Evolutionary conservation across 331 rosid species (phyloP), one percentile per base, ranked within the genome.

Genomic region (Quercus lobata): DNA sequence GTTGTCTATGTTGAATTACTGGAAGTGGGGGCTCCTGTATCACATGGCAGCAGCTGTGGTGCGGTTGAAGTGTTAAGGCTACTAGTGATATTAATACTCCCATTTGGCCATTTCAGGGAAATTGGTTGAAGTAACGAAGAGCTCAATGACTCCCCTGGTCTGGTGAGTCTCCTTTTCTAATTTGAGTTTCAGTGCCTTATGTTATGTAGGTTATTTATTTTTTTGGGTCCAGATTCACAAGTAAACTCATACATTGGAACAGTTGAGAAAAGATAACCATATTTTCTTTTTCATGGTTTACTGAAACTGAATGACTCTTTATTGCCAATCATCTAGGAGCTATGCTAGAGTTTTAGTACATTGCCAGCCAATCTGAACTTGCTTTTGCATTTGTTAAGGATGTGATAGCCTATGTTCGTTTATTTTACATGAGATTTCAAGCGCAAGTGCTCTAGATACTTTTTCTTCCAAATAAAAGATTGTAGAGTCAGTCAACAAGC

Each of bases 21-120:
- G 2, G 99, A 95, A 69, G 90, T 90, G 32, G 99, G 99, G 60
- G 68, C 57, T 1, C 22, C 86, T 11, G 91, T 90, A 54, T 82
- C 79, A 53, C 94, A 95, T 1, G 24, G 24, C 24, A 1, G 1
- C 24, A 24, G 24, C 24, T 24, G 0, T 24, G 98, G 98, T 65
- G 99, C 98, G 5, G 98, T 96, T 41, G 99, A 93, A 96, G 98
- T 63, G 99, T 96, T 71, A 96, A 96, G 84, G 99, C 99, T 77
- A 93, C 98, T 14, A 96, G 98, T 80, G 98, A 96, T 83, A 71
- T 96, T 37, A 79, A 96, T 81, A 87, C 97, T 84, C 98, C 99
- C 5, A 80, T 24, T 24, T 24, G 25, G 25, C 99, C 5, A 80
- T 96, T 72, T 93, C 98, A 0, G 99, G 99, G 49, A 87, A 91